Percentiles rank a stretch among this genome's conserved stretches.
phyloP scores from a whole-genome alignment of 192 early-diverging fungal genomes.

The Backusella liffmaniae region DNA sequence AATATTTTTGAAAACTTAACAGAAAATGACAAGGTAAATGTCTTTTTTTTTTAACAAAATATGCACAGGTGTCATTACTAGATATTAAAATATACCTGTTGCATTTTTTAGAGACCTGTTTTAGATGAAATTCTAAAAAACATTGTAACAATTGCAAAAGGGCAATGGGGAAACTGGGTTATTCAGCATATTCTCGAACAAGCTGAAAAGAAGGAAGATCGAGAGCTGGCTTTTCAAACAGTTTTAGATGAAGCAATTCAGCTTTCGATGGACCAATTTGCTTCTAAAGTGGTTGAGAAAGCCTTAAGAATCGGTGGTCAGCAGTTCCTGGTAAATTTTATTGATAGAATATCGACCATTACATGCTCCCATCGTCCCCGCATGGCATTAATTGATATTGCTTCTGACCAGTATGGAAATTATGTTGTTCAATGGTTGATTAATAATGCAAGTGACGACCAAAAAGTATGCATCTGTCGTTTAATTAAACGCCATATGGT shows the following conservation, averaged over 20 bases:
- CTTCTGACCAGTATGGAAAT: constrained; percentile 77
- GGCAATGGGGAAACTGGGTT: constrained; percentile 86
- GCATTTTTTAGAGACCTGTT: constrained; percentile 45
- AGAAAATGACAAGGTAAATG: constrained; percentile 57
- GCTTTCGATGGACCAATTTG: constrained; percentile 72
- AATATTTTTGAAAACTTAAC: constrained; percentile 75
- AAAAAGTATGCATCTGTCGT: constrained; percentile 54
- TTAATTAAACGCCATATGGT: constrained; percentile 68
- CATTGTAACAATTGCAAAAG: constrained; percentile 63
- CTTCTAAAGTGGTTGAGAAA: constrained; percentile 78
- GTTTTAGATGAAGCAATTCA: constrained; percentile 46
- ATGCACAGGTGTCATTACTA: background rate
- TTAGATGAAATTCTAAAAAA: constrained; percentile 60
- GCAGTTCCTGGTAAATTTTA: constrained; percentile 17
- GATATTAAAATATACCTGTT: background rate
- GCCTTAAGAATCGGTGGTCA: constrained; percentile 46
- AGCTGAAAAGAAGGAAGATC: constrained; percentile 48
- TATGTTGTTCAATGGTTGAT: constrained; percentile 78
- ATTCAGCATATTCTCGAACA: constrained; percentile 78
- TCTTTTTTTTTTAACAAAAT: no score
- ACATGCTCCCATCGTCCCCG: constrained; percentile 35
- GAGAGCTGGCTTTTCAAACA: constrained; percentile 43
- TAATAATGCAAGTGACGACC: constrained; percentile 52
- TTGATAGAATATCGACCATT: constrained; percentile 26
- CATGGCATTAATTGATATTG: constrained; percentile 63